Evolutionary conservation across 177 flowering plant species (phyloP), one percentile per base, ranked within the genome.

Genomic region (Vitis hybrid): DNA sequence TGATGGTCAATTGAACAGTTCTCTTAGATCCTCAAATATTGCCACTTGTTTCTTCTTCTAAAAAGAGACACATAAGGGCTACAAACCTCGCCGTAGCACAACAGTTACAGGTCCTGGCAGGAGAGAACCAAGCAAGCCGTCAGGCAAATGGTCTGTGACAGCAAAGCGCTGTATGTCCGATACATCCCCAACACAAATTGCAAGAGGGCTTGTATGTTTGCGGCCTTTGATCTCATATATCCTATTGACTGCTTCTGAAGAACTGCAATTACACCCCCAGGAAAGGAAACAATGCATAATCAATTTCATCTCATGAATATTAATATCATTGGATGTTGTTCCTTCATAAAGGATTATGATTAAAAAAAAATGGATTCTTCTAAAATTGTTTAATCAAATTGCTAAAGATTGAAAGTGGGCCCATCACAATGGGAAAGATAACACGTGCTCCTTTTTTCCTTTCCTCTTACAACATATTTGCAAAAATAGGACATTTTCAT

Each of bases 61-160:
- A 24, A 32, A 18, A 21, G 30, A 61, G 8, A 53, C 1, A 54
- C 2, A 54, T 24, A 66, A 27, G 6, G 53, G 66, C 58, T n/a
- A 67, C 78, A 63, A 60, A 94, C 97, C 98, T 89, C 97, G 86
- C 65, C 51, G 77, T 32, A 94, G 82, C 58, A 94, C 87, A 63
- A 93, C 87, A 68, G 99, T 96, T 63, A 93, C 97, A 69, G 99
- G 99, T 52, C 98, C 99, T 0, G 99, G 99, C 63, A 96, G 94
- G 70, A 96, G 97, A 67, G 81, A 73, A 21, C 89, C 89, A 65
- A 96, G 92, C 73, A 96, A 83, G 10, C 91, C 93, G 68, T 65
- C 68, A 68, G 98, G 97, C 81, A 96, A 81, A 81, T 92, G 93
- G 63, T 86, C 83, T 35, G 89, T 90, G 41, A 76, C 81, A 51